A percentile compares a stretch with the other conserved stretches of the same genome.
Conservation (phyloP, 1,284 basidiomycete species). For the Ganoderma multipileum region DNA sequence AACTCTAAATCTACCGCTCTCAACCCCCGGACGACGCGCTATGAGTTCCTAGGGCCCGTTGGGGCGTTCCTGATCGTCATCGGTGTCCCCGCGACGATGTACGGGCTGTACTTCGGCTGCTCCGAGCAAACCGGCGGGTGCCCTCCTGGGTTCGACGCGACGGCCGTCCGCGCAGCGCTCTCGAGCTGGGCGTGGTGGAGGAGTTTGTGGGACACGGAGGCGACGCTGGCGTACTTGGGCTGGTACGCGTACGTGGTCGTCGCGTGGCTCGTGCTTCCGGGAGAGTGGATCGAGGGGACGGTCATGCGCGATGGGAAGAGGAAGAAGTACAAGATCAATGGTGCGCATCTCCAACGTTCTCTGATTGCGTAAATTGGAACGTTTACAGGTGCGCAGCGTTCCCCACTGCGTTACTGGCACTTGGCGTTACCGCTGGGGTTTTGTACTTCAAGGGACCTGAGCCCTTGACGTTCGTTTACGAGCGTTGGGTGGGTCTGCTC, state of each 20-base stretch:
- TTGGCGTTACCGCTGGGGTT: slow-evolving; percentile 73
- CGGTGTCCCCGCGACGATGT: slow-evolving; percentile 77
- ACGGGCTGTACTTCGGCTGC: slow-evolving; percentile 89
- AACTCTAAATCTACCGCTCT: slow-evolving; percentile 39
- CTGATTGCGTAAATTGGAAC: not conserved
- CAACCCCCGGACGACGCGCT: slow-evolving; percentile 73
- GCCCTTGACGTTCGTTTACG: slow-evolving; percentile 89
- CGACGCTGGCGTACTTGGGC: slow-evolving; percentile 69
- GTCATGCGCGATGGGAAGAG: slow-evolving; percentile 80
- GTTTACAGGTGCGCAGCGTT: slow-evolving; percentile 57
- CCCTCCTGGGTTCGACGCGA: slow-evolving; percentile 59
- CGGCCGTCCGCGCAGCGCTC: slow-evolving; percentile 53
- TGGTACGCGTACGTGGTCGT: slow-evolving; percentile 94
- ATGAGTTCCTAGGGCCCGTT: slow-evolving; percentile 88
- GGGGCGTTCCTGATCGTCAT: slow-evolving; percentile 81
- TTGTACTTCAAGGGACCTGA: slow-evolving; percentile 80
- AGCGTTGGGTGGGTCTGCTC: slow-evolving; percentile 91
- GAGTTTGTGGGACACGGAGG: slow-evolving; percentile 83
- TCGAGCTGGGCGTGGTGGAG: slow-evolving; percentile 67
- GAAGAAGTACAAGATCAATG: slow-evolving; percentile 95
- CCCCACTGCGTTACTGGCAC: slow-evolving; percentile 81
- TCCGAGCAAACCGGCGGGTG: slow-evolving; percentile 82
- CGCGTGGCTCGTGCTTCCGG: slow-evolving; percentile 88
- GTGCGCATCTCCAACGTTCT: slow-evolving; percentile 48
- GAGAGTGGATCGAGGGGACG: slow-evolving; percentile 84